Percentiles rank a stretch among this genome's conserved stretches.
Conservation (phyloP, 1,139 yeast genomes). For the Wickerhamomyces sp. region DNA sequence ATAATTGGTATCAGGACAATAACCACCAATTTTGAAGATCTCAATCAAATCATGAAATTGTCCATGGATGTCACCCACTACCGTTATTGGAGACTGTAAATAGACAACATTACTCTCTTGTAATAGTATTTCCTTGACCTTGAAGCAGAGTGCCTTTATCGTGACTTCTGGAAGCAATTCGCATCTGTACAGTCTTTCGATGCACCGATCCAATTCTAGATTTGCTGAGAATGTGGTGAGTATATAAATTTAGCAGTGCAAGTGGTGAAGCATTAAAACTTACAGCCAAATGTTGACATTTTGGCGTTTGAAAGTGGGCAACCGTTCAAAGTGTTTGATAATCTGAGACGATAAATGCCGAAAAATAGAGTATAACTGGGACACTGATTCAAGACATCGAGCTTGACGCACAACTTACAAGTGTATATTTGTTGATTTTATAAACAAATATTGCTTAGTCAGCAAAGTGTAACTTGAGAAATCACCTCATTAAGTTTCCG, state of each 20-base stretch:
- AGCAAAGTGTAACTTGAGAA: too few relatives aligned
- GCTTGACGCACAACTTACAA: too few relatives aligned
- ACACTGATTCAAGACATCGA: too few relatives aligned
- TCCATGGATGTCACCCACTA: constrained; percentile 98
- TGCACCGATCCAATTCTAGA: constrained; percentile 56
- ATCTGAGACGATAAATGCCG: too few relatives aligned
- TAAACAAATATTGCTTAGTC: too few relatives aligned
- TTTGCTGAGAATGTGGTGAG: constrained; percentile 11
- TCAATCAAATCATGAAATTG: constrained; percentile 92
- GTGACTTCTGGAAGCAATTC: constrained; percentile 67
- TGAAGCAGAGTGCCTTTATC: constrained; percentile 59
- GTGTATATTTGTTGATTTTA: too few relatives aligned
- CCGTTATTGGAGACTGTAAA: constrained; percentile 80
- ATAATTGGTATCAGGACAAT: constrained; percentile 90
- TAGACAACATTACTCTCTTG: constrained; percentile 84
- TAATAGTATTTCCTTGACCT: constrained; percentile 68
- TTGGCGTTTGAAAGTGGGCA: too few relatives aligned
- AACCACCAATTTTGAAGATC: constrained; percentile 89
- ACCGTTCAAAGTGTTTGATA: too few relatives aligned
- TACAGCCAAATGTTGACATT: not conserved
- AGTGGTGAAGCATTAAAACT: not conserved
- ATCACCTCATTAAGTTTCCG: too few relatives aligned
- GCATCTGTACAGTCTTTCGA: constrained; percentile 57
- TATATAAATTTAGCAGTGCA: too few relatives aligned
- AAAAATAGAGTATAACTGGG: too few relatives aligned